Percentiles rank a stretch among this genome's conserved stretches.
phyloP scores from a whole-genome alignment of 352 stramenopile genomes.

The Phytophthora sojae region DNA sequence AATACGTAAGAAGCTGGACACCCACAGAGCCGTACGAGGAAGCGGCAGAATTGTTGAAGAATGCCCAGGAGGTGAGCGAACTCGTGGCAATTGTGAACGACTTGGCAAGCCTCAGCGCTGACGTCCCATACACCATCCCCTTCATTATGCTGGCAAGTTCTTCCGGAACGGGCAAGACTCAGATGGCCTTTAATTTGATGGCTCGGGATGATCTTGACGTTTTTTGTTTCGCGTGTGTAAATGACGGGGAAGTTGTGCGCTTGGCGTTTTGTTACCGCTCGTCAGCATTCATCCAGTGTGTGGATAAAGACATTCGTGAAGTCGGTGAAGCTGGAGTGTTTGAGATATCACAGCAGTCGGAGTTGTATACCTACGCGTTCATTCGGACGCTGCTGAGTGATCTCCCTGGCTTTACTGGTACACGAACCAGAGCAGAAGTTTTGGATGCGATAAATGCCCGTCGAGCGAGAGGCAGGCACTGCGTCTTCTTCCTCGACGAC shows the following conservation, averaged over 20 bases:
- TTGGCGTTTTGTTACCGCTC: not conserved
- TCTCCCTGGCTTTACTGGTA: not conserved
- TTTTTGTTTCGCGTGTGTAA: not conserved
- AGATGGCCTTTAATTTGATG: not conserved
- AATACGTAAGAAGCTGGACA: too few relatives aligned
- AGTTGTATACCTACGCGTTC: not conserved
- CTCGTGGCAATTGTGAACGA: not conserved
- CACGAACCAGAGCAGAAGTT: constrained; percentile 1
- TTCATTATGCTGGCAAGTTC: not conserved
- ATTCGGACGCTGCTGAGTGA: not conserved
- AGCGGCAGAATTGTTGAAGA: not conserved
- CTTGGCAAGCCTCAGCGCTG: not conserved
- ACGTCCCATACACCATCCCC: not conserved
- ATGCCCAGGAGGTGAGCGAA: not conserved
- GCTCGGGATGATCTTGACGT: not conserved
- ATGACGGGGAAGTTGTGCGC: not conserved
- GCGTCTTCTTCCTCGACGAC: not conserved
- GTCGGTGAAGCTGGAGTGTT: not conserved
- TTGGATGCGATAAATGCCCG: not conserved
- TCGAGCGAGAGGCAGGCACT: not conserved
- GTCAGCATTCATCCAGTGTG: not conserved
- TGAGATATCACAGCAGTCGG: not conserved
- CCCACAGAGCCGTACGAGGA: not conserved
- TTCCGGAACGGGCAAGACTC: not conserved
- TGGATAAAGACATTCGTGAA: not conserved